phyloP scores from a whole-genome alignment of 116 monocot genomes.

The Papilionanthe hybrid region DNA sequence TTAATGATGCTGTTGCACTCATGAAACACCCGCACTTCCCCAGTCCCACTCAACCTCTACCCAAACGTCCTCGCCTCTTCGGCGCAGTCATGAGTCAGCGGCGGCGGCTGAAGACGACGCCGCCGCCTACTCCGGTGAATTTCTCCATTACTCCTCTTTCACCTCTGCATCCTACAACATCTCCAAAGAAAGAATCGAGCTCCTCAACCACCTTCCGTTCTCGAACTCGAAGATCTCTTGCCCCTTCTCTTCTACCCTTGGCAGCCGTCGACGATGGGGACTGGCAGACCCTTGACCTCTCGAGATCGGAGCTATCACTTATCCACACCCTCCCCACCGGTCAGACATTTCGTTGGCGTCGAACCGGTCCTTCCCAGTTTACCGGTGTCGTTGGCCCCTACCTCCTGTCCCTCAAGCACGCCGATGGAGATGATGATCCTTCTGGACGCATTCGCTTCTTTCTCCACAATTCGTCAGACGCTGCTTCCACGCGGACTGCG shows the following conservation, averaged over 20 bases:
- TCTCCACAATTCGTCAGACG: conserved; percentile 25
- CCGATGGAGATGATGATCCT: conserved; percentile 21
- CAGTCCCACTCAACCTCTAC: not conserved
- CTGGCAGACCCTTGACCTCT: conserved; percentile 49
- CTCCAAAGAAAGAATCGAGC: conserved; percentile 7
- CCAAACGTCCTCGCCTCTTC: not conserved
- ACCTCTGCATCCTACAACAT: conserved; percentile 9
- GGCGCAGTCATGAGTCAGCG: conserved; percentile 25
- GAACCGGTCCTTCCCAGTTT: conserved; percentile 42
- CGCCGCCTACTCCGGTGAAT: not conserved
- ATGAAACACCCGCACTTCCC: not conserved
- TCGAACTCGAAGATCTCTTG: conserved; percentile 24
- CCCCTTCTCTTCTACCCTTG: conserved; percentile 3
- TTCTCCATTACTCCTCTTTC: conserved; percentile 7
- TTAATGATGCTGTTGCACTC: not conserved
- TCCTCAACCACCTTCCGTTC: not conserved
- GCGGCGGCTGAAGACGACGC: conserved; percentile 12
- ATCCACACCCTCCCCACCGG: conserved; percentile 80
- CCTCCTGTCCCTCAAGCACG: conserved; percentile 67
- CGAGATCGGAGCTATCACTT: conserved; percentile 74
- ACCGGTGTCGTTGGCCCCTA: conserved; percentile 78
- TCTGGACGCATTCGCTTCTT: conserved; percentile 36
- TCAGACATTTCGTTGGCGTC: conserved; percentile 91
- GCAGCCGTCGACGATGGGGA: not conserved
- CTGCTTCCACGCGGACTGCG: conserved; percentile 25